Evolutionary conservation across 306 rosid genomes (phyloP).

Genomic region (Malus sylvestris): DNA sequence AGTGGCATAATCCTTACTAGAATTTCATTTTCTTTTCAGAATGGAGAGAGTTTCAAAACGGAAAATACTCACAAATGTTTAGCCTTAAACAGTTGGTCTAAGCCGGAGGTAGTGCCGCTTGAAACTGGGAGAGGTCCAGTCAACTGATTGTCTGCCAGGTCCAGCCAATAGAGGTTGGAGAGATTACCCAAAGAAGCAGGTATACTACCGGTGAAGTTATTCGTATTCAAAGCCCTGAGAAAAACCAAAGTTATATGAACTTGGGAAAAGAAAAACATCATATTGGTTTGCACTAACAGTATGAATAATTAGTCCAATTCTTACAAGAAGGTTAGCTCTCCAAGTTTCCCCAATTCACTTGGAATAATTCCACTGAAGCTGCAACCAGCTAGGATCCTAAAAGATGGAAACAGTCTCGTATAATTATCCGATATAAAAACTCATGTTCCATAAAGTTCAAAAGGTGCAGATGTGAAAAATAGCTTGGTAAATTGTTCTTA

Average conservation of each 20-base stretch:
- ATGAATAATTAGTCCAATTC: constrained; percentile 11
- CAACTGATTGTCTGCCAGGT: constrained; percentile 71
- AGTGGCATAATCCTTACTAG: background rate
- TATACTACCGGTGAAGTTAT: constrained; percentile 67
- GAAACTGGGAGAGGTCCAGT: constrained; percentile 74
- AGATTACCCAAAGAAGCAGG: constrained; percentile 86
- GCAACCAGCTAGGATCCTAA: constrained; percentile 91
- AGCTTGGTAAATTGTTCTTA: constrained; percentile 35
- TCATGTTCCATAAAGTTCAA: background rate
- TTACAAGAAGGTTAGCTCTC: constrained; percentile 75
- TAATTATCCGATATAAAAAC: background rate
- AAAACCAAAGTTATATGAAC: background rate
- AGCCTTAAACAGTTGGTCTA: constrained; percentile 71
- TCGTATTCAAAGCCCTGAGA: constrained; percentile 83
- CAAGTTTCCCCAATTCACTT: constrained; percentile 67
- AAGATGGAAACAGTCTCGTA: constrained; percentile 5
- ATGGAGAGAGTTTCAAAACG: background rate
- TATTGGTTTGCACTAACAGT: background rate
- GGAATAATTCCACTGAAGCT: constrained; percentile 79
- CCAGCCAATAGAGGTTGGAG: constrained; percentile 84
- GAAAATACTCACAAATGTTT: constrained; percentile 73
- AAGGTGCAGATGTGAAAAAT: constrained; percentile 2
- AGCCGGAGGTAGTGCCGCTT: constrained; percentile 44
- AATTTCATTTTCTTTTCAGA: too few relatives aligned
- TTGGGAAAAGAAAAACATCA: background rate